Evolutionary conservation across 2,329 filamentous ascomycete genomes (phyloP).

Genomic region (Trichoderma atrobrunneum): DNA sequence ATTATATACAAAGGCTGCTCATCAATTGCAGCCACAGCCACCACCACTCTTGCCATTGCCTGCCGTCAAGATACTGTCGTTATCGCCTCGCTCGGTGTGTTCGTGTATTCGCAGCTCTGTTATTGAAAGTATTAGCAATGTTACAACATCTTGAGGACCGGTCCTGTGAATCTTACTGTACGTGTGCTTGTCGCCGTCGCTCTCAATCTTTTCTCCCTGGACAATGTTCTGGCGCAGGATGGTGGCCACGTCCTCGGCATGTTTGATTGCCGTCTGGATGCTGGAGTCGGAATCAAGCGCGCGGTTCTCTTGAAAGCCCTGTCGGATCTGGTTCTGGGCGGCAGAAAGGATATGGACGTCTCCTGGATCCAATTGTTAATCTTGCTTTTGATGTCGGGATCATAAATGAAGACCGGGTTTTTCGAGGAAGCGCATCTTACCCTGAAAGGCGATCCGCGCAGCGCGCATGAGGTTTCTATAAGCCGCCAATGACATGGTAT

Average conservation of each 20-base stretch:
- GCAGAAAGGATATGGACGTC: constrained; percentile 67
- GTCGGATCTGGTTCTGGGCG: constrained; percentile 69
- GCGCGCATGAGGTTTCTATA: constrained; percentile 82
- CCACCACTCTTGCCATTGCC: constrained; percentile 35
- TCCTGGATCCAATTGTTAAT: constrained; percentile 47
- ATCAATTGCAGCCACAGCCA: constrained; percentile 32
- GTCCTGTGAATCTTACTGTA: constrained; percentile 54
- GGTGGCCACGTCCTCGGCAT: constrained; percentile 78
- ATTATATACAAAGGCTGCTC: constrained; percentile 1
- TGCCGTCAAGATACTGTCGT: constrained; percentile 77
- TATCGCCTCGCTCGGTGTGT: constrained; percentile 87
- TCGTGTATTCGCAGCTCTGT: constrained; percentile 85
- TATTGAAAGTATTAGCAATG: neutral
- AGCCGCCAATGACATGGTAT: constrained; percentile 64
- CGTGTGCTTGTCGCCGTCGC: constrained; percentile 41
- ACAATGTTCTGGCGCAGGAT: constrained; percentile 84
- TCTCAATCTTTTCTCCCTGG: constrained; percentile 63
- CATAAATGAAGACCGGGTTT: neutral
- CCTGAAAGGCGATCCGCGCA: constrained; percentile 77
- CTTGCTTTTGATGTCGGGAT: neutral
- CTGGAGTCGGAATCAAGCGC: constrained; percentile 56
- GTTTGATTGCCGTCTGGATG: constrained; percentile 62
- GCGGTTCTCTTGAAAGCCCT: constrained; percentile 68
- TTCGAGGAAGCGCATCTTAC: constrained; percentile 43
- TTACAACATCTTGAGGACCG: neutral